Percentiles rank a stretch among this genome's conserved stretches.
Conservation (phyloP, 495 filamentous ascomycete species). For the Wilcoxina mikolae region DNA sequence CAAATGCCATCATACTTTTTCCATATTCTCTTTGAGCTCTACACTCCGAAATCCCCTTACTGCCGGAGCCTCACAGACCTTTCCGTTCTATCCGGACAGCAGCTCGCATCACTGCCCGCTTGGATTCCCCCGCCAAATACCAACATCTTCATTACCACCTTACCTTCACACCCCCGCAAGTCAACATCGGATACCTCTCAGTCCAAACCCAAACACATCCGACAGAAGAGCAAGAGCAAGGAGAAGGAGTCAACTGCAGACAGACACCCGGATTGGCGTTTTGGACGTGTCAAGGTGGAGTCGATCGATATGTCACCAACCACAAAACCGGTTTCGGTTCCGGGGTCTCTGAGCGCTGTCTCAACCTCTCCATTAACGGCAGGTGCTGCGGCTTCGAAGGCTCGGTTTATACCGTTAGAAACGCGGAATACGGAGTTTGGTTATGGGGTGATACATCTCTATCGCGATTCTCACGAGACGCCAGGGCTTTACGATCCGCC, state of each 20-base stretch:
- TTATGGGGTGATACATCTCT: conserved; percentile 89
- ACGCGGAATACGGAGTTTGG: conserved; percentile 66
- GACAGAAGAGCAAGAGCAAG: conserved; percentile 17
- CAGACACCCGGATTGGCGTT: conserved; percentile 42
- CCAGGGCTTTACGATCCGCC: conserved; percentile 35
- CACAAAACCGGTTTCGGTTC: neutral
- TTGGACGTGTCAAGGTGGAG: conserved; percentile 47
- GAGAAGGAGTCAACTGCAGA: conserved; percentile 1
- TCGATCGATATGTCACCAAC: conserved; percentile 49
- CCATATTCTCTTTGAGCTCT: conserved; percentile 77
- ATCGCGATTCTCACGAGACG: conserved; percentile 69
- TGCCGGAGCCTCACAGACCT: conserved; percentile 34
- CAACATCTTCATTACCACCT: conserved; percentile 35
- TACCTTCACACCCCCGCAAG: conserved; percentile 25
- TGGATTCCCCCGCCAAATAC: conserved; percentile 34
- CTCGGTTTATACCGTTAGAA: conserved; percentile 58
- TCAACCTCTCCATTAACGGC: conserved; percentile 1
- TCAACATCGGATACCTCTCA: neutral
- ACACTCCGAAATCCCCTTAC: conserved; percentile 38
- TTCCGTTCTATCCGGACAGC: conserved; percentile 8
- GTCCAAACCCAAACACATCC: neutral
- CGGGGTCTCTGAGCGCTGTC: conserved; percentile 12
- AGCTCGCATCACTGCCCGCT: conserved; percentile 10
- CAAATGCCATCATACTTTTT: conserved; percentile 76
- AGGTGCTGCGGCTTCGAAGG: conserved; percentile 46